These are phyloP conservation scores for Beauveria sp. DNA, from an alignment of 2,329 filamentous ascomycete genomes.

Conservation along the genomic window DNA sequence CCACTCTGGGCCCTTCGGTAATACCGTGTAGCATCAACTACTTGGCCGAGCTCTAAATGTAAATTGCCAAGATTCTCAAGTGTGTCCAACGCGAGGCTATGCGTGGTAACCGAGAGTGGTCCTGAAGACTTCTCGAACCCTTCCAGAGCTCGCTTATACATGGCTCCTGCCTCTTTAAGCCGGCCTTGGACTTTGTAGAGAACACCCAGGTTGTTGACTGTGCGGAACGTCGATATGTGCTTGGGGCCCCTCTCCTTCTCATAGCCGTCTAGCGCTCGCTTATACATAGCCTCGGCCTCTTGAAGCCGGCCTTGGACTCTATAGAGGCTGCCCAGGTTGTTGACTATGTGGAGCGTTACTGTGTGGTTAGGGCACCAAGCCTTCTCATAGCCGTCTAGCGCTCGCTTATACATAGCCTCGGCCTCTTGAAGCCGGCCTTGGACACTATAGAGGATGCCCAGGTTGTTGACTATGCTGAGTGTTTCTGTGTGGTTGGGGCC, in stretches of 20 bases:
- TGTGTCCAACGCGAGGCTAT: not conserved
- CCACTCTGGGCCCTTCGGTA: not conserved
- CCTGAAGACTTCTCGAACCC: not conserved
- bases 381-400: not conserved
- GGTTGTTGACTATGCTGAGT: too few species aligned
- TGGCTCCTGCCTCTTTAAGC: not conserved
- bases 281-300: not conserved
- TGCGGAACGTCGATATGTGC: too few species aligned
- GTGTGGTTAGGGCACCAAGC: not conserved
- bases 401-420: too few species aligned
- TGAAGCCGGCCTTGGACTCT: too few species aligned
- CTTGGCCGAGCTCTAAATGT: not conserved
- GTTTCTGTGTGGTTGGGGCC: too few species aligned
- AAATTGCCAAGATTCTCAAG: not conserved
- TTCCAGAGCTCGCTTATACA: not conserved
- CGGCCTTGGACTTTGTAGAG: too few species aligned
- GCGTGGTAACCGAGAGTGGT: not conserved
- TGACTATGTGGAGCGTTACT: not conserved
- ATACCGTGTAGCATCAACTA: not conserved
- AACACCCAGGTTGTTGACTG: too few species aligned
- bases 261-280: not conserved
- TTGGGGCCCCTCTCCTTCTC: too few species aligned
- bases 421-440: not conserved
- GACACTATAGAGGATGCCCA: not conserved
- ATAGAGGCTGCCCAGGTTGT: not conserved